These are phyloP conservation scores for Lomentospora prolificans DNA, from an alignment of 2,329 filamentous ascomycete genomes.

Conservation along the genomic window DNA sequence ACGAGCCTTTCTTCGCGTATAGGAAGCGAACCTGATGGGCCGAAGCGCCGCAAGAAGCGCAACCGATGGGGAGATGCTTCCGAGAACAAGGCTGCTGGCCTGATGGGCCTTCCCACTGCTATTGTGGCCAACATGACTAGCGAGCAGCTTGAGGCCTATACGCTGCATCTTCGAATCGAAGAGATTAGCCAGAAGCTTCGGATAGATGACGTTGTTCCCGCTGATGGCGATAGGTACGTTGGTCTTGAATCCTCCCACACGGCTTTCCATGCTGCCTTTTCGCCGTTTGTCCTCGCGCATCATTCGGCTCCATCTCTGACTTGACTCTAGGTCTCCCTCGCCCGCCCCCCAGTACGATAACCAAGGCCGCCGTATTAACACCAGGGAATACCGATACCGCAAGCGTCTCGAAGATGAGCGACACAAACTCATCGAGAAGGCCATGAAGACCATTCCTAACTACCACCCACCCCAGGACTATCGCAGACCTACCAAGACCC, in stretches of 20 bases:
- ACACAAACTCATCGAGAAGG: constrained; percentile 96
- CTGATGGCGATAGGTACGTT: constrained; percentile 84
- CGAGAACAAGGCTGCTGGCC: constrained; percentile 95
- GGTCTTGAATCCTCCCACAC: constrained; percentile 2
- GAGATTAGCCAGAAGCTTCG: constrained; percentile 99
- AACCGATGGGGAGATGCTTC: constrained; percentile 97
- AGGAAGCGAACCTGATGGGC: constrained; percentile 57
- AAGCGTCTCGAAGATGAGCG: constrained; percentile 98
- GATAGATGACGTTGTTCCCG: constrained; percentile 97
- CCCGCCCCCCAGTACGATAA: constrained; percentile 97
- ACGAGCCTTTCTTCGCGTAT: background rate
- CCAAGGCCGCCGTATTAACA: constrained; percentile 98
- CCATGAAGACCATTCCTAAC: constrained; percentile 99
- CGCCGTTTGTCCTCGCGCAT: background rate
- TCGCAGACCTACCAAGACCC: constrained; percentile 96
- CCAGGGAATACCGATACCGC: constrained; percentile 94
- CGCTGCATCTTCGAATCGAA: constrained; percentile 90
- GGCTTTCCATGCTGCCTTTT: no score
- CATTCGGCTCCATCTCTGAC: constrained; percentile 11
- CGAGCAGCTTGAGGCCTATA: constrained; percentile 96
- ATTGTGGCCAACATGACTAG: constrained; percentile 97
- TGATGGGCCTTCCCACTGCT: constrained; percentile 94
- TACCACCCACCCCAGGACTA: constrained; percentile 98
- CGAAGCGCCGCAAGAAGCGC: constrained; percentile 89
- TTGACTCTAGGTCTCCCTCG: constrained; percentile 67